phyloP scores from a whole-genome alignment of 768 basidiomycete species.

The Phylloporus scabripes region DNA sequence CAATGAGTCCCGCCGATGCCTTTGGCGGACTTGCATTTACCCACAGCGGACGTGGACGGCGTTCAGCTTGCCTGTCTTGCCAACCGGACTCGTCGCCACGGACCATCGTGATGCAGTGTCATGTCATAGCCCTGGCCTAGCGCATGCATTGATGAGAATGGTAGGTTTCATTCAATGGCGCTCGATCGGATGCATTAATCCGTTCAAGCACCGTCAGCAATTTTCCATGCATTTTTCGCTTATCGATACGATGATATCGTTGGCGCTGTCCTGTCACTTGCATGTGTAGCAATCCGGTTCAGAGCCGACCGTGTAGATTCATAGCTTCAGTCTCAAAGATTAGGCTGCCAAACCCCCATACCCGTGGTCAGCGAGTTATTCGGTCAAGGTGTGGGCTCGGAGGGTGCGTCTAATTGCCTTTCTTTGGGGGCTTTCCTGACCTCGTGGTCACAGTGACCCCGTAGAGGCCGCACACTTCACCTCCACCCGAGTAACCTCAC shows the following conservation, averaged over 20 bases:
- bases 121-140: neutral
- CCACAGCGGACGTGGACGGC: neutral
- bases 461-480: neutral
- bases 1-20: neutral
- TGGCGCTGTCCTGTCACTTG: neutral
- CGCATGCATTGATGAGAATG: neutral
- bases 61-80: neutral
- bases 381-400: neutral
- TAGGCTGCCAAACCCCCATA: neutral
- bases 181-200: neutral
- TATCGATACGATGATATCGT: neutral
- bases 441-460: conserved; percentile 2
- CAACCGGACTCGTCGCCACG: neutral
- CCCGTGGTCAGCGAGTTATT: neutral
- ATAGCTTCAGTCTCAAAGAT: neutral
- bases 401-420: neutral
- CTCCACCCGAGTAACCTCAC: neutral
- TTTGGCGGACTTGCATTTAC: neutral
- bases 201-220: neutral
- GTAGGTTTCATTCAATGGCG: neutral
- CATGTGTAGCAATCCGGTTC: conserved; percentile 1
- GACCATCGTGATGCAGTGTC: neutral
- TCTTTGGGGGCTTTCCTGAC: neutral
- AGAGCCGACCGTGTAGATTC: conserved; percentile 8
- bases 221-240: neutral